phyloP scores from a whole-genome alignment of 768 basidiomycete species.

The Hericium coralloides region DNA sequence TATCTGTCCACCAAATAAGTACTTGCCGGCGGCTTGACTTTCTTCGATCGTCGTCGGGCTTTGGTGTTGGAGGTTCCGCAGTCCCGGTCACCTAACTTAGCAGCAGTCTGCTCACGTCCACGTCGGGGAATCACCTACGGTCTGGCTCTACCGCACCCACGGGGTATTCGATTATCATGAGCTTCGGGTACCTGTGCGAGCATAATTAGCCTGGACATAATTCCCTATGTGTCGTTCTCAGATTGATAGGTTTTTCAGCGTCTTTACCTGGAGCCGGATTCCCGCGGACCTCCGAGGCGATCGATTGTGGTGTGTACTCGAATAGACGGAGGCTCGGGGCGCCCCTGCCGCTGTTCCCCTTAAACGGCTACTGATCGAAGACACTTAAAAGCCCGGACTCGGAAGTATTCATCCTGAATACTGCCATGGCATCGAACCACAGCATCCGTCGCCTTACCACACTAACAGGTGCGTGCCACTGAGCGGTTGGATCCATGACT shows the following conservation, averaged over 20 bases:
- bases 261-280: neutral
- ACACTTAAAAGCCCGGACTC: neutral
- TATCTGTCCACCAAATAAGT: no score
- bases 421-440: neutral
- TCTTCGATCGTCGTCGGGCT: no score
- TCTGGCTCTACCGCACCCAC: no score
- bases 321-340: neutral
- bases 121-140: no score
- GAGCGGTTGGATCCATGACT: neutral
- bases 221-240: neutral
- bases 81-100: no score
- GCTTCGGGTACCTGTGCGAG: no score
- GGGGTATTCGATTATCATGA: no score
- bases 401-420: neutral
- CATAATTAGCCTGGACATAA: no score
- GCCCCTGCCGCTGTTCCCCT: no score
- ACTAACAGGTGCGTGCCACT: neutral
- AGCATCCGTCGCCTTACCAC: neutral
- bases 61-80: no score
- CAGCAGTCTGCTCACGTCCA: no score
- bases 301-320: neutral
- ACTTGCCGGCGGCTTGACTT: no score
- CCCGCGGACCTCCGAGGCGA: neutral
- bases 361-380: neutral
- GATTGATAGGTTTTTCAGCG: neutral